phyloP scores from a whole-genome alignment of 208 protist species.

The Leishmania gerbilli region DNA sequence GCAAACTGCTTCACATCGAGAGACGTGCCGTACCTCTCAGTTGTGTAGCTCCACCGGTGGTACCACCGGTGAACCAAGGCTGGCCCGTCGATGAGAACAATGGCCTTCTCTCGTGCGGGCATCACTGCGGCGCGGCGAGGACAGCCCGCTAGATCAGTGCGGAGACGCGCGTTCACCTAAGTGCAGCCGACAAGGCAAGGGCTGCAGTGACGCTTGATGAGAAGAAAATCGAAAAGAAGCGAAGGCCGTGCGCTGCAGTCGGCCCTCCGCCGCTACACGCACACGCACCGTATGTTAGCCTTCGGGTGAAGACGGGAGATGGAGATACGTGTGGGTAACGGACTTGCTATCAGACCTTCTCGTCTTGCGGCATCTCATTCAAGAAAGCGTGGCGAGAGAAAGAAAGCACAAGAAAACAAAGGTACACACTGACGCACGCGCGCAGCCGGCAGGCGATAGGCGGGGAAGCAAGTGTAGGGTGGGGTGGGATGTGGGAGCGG shows the following conservation, averaged over 20 bases:
- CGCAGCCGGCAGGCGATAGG: neutral
- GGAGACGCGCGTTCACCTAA: neutral
- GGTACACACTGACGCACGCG: neutral
- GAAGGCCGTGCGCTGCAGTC: neutral
- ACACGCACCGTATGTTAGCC: slow-evolving; percentile 1
- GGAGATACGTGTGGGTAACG: slow-evolving; percentile 1
- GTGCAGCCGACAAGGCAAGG: too few relatives aligned
- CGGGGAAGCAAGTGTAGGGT: neutral
- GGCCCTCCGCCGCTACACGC: neutral
- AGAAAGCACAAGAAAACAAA: neutral
- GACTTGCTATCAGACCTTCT: neutral
- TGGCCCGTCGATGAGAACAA: slow-evolving; percentile 87
- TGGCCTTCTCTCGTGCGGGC: slow-evolving; percentile 59
- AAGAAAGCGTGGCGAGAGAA: neutral
- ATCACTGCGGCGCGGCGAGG: slow-evolving; percentile 23
- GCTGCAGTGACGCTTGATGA: neutral
- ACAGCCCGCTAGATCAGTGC: neutral
- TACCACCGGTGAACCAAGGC: slow-evolving; percentile 90
- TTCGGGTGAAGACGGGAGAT: neutral
- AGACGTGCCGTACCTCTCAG: slow-evolving; percentile 39
- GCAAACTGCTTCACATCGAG: slow-evolving; percentile 81
- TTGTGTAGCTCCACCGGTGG: slow-evolving; percentile 82
- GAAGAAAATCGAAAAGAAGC: neutral
- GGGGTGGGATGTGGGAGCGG: neutral
- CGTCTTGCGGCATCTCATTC: neutral